Percentiles rank a stretch among this genome's conserved stretches.
These are phyloP conservation scores for Monosporozyma solicola DNA, from an alignment of 805 yeast genomes.

Conservation along the genomic window DNA sequence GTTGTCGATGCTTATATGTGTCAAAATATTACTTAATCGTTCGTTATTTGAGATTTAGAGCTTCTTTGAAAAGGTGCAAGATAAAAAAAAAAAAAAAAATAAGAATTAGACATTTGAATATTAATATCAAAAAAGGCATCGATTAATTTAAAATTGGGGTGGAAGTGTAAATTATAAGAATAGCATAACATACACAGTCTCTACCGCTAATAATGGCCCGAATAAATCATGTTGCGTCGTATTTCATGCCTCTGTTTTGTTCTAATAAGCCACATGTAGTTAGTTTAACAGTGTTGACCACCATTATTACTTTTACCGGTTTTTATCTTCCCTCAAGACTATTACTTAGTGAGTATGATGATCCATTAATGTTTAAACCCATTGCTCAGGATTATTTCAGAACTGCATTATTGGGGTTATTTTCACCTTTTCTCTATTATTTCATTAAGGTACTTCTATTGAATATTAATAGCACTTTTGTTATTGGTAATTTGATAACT, in stretches of 20 bases:
- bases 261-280: constrained; percentile 23
- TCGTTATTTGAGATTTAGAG: not conserved
- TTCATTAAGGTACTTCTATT: constrained; percentile 25
- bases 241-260: constrained; percentile 29
- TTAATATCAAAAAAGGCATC: not conserved
- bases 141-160: not conserved
- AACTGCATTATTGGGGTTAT: constrained; percentile 29
- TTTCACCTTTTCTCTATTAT: constrained; percentile 30
- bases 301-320: constrained; percentile 10
- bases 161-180: not conserved
- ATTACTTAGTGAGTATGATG: constrained; percentile 17
- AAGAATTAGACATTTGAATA: too few species aligned
- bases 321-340: constrained; percentile 18
- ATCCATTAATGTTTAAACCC: constrained; percentile 29
- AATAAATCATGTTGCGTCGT: constrained; percentile 24
- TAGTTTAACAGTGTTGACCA: constrained; percentile 8
- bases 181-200: not conserved
- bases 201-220: constrained; percentile 17
- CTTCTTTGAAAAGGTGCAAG: not conserved
- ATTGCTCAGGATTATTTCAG: constrained; percentile 33
- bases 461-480: constrained; percentile 21
- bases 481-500: constrained; percentile 25
- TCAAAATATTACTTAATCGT: not conserved
- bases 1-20: not conserved
- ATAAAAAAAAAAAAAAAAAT: not conserved